Base-by-base conservation (phyloP, 768 basidiomycete species). In the Fibroporia radiculosa region DNA sequence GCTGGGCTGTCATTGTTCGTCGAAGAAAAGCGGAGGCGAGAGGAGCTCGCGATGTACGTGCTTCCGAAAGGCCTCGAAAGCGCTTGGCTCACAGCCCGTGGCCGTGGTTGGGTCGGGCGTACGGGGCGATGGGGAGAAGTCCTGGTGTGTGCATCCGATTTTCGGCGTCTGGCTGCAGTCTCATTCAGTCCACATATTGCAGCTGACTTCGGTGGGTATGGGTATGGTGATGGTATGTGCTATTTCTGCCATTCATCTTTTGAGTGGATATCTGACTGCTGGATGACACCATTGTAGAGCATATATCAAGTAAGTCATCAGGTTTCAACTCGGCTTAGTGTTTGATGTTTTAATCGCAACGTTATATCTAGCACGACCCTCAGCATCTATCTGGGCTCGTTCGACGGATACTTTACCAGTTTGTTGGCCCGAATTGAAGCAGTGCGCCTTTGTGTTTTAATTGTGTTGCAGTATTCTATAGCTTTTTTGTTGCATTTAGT, bases 11-110 rank as follows among this genome's bases (percentile, higher is more conserved):
- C 89, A 6, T 65, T 98, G 38, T 78, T 96, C 46, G 74, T 93
- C 3, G 95, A 98, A 57, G 93, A 90, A 57, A 82, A 78, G 66
- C 75, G 83, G 55, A 72, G 95, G n/a, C 74, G 93, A 4, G 85
- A 78, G 1, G 95, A 98, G 65, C 67, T 97, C 51, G 91, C 93
- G 49, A 89, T 92, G 91, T 92, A 85, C 59, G 84, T 82, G 1
- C 65, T 97, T 20, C 95, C 95, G 3, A 89, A 92, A 61, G 89
- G 78, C 0, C 62, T 98, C 27, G 93, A 98, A 68, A 89, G 88
- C 43, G 77, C 78, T n/a, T 97, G 92, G 93, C 71, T 82, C 0
- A 78, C 81, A 58, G 77, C 82, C 7, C 64, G 86, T 20, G 84
- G 85, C 12, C 77, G 80, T 49, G 84, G 86, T 1, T 78, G 77